phyloP scores from a whole-genome alignment of 495 filamentous ascomycete species.

The Thermochaetoides thermophila region DNA sequence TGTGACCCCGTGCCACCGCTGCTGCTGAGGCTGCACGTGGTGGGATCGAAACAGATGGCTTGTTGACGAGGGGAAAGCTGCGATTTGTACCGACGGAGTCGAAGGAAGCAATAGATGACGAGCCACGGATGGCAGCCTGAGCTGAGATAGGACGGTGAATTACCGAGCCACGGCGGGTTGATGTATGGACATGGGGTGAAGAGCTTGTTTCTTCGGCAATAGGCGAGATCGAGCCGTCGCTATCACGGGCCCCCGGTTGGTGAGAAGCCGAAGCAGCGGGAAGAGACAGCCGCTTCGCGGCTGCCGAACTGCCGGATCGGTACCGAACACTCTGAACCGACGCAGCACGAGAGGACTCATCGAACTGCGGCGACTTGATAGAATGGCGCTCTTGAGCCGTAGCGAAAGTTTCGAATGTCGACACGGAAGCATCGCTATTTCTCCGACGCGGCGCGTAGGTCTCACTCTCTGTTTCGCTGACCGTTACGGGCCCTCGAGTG shows the following conservation, averaged over 20 bases:
- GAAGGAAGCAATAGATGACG: slow-evolving; percentile 35
- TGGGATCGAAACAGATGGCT: slow-evolving; percentile 8
- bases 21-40: too few relatives aligned
- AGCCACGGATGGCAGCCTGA: slow-evolving; percentile 25
- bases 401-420: slow-evolving; percentile 67
- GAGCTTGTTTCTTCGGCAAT: slow-evolving; percentile 13
- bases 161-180: slow-evolving; percentile 8
- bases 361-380: slow-evolving; percentile 13
- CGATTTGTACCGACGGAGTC: slow-evolving; percentile 34
- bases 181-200: background rate
- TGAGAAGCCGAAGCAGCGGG: slow-evolving; percentile 3
- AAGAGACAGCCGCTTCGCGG: slow-evolving; percentile 17
- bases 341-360: slow-evolving; percentile 12
- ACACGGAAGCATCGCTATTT: slow-evolving; percentile 52
- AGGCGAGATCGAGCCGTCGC: slow-evolving; percentile 22
- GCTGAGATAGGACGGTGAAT: slow-evolving; percentile 26
- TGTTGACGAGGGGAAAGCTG: slow-evolving; percentile 38
- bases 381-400: slow-evolving; percentile 58
- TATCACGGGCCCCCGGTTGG: slow-evolving; percentile 4
- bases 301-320: slow-evolving; percentile 13
- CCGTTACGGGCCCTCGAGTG: slow-evolving; percentile 36
- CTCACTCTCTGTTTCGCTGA: slow-evolving; percentile 1
- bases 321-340: slow-evolving; percentile 14
- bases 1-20: too few relatives aligned
- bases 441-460: slow-evolving; percentile 20